A percentile compares a stretch with the other conserved stretches of the same genome.
Conservation (phyloP, 495 filamentous ascomycete genomes). For the Penicillium lagena region DNA sequence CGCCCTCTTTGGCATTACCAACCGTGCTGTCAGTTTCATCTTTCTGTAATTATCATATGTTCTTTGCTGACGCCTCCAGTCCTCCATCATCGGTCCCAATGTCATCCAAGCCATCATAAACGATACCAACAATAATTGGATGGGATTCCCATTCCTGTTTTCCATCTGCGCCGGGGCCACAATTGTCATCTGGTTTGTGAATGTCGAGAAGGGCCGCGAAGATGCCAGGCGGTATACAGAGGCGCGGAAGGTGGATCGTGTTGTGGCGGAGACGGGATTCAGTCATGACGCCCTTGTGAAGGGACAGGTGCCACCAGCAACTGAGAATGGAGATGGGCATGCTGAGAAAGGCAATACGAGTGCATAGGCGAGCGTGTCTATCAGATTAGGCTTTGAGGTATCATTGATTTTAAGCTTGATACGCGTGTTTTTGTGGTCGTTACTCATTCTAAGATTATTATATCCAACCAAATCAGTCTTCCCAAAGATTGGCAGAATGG, state of each 20-base stretch:
- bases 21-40: constrained; percentile 33
- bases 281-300: constrained; percentile 7
- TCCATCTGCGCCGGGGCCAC: constrained; percentile 35
- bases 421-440: neutral
- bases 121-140: constrained; percentile 42
- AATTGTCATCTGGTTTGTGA: constrained; percentile 35
- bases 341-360: neutral
- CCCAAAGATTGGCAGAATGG: neutral
- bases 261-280: constrained; percentile 15
- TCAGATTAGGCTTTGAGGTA: neutral
- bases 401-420: neutral
- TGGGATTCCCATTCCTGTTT: constrained; percentile 46
- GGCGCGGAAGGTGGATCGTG: constrained; percentile 25
- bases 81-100: constrained; percentile 44
- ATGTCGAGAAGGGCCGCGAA: constrained; percentile 42
- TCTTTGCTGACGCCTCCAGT: constrained; percentile 16
- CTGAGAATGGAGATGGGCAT: neutral
- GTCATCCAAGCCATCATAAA: constrained; percentile 47
- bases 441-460: neutral
- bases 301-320: constrained; percentile 1
- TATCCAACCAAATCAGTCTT: no score
- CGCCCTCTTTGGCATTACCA: constrained; percentile 46
- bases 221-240: constrained; percentile 35
- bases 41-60: neutral
- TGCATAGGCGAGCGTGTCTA: no score